Conservation (phyloP, 225 moss, liverwort and hornwort species). For the Anthoceros angustus region DNA sequence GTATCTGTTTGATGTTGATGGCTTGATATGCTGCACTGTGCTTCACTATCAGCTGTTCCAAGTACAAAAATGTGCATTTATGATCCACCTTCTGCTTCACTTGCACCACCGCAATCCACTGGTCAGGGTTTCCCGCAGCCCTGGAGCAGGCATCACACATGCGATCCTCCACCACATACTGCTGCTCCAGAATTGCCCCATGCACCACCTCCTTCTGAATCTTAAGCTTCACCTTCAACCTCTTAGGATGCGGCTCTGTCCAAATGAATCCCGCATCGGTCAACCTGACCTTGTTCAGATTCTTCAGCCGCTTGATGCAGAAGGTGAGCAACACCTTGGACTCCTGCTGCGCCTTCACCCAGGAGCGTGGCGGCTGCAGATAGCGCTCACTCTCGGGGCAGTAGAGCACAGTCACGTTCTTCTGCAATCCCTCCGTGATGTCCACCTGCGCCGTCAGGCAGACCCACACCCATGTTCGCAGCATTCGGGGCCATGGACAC, state of each 20-base stretch:
- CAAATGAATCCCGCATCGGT: conserved; percentile 88
- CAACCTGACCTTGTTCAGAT: conserved; percentile 70
- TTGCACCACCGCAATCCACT: conserved; percentile 96
- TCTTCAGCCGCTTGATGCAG: conserved; percentile 82
- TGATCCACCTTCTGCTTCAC: conserved; percentile 93
- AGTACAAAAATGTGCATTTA: conserved; percentile 80
- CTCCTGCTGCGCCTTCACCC: conserved; percentile 90
- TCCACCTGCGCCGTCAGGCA: conserved; percentile 87
- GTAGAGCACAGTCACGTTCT: conserved; percentile 60
- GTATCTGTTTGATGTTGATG: conserved; percentile 92
- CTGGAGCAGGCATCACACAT: conserved; percentile 95
- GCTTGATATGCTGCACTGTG: conserved; percentile 58
- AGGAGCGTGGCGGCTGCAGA: conserved; percentile 78
- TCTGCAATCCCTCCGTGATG: conserved; percentile 89
- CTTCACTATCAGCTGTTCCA: conserved; percentile 89
- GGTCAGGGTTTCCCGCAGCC: conserved; percentile 78
- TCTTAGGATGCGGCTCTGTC: conserved; percentile 95
- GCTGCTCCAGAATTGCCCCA: conserved; percentile 90
- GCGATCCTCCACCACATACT: conserved; percentile 76
- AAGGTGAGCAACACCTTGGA: conserved; percentile 94
- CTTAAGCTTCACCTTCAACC: conserved; percentile 86
- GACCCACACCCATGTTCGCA: conserved; percentile 92
- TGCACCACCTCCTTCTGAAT: conserved; percentile 96
- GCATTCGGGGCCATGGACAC: conserved; percentile 82
- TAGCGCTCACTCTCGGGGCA: conserved; percentile 91